Percentiles rank a stretch among this genome's conserved stretches.
These are phyloP conservation scores for Cladosporium colombiae DNA, from an alignment of 2,329 filamentous ascomycete genomes.

Conservation along the genomic window DNA sequence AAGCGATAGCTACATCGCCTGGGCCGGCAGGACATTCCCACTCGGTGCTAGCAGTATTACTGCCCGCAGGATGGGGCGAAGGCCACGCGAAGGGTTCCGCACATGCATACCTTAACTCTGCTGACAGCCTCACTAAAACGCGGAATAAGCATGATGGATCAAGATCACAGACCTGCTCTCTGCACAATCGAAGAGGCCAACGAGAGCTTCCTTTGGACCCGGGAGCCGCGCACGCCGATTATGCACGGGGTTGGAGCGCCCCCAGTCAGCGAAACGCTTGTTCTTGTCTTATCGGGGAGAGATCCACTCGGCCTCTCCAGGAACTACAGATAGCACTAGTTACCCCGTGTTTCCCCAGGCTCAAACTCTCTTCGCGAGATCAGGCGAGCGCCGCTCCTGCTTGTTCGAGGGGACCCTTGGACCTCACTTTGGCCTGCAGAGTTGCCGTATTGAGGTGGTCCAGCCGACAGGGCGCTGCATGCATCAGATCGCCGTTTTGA, in stretches of 20 bases:
- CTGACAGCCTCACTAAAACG: neutral
- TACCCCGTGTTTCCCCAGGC: conserved; percentile 18
- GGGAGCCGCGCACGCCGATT: neutral
- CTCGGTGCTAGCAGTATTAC: conserved; percentile 5
- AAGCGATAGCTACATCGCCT: conserved; percentile 6
- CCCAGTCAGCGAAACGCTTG: neutral
- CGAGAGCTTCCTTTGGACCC: neutral
- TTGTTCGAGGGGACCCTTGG: neutral
- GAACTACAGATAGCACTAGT: neutral
- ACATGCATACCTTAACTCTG: conserved; percentile 12
- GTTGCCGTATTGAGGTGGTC: neutral
- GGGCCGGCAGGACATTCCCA: conserved; percentile 18
- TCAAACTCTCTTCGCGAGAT: conserved; percentile 3
- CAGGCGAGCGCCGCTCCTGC: conserved; percentile 11
- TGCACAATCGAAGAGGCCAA: neutral
- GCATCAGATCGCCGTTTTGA: neutral
- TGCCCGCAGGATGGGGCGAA: neutral
- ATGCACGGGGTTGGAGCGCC: neutral
- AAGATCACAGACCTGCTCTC: neutral
- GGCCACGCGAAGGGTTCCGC: neutral
- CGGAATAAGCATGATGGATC: neutral
- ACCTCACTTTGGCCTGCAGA: neutral
- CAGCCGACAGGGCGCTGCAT: conserved; percentile 1
- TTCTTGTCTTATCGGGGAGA: conserved; percentile 5
- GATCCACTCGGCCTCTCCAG: neutral